These are phyloP conservation scores for Chlorella sp. DNA, from an alignment of 139 green algal species.

Conservation along the genomic window DNA sequence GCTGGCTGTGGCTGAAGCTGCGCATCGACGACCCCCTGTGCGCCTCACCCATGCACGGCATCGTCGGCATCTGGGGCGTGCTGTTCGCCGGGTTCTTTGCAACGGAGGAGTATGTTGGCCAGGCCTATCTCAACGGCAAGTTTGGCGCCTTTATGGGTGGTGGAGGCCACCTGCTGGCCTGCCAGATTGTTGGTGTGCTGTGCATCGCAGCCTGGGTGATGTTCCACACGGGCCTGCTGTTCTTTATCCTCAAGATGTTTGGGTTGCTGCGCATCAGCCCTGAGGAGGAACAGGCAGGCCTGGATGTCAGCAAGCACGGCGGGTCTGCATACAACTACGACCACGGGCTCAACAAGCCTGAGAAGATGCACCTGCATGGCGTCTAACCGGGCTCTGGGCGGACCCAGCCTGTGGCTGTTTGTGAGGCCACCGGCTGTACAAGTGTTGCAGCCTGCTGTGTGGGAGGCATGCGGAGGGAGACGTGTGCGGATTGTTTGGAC, in stretches of 20 bases:
- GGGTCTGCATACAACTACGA: slow-evolving; percentile 32
- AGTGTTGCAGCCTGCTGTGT: too few relatives aligned
- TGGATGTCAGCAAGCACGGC: slow-evolving; percentile 66
- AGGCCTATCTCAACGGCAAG: slow-evolving; percentile 26
- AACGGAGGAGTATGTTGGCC: slow-evolving; percentile 45
- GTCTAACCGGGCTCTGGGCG: too few relatives aligned
- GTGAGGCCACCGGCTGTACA: too few relatives aligned
- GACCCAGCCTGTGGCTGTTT: too few relatives aligned
- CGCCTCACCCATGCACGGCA: slow-evolving; percentile 71
- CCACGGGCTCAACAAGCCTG: too few relatives aligned
- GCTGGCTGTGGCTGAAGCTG: slow-evolving; percentile 24
- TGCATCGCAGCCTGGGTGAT: slow-evolving; percentile 47
- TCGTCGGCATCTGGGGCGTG: slow-evolving; percentile 51
- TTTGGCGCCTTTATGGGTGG: slow-evolving; percentile 54
- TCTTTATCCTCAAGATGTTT: slow-evolving; percentile 58
- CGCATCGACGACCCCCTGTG: slow-evolving; percentile 63
- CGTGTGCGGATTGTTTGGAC: too few relatives aligned
- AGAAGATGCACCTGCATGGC: too few relatives aligned
- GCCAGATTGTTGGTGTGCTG: slow-evolving; percentile 50
- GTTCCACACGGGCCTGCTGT: slow-evolving; percentile 43
- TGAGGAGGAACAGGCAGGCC: slow-evolving; percentile 56
- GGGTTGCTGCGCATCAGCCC: slow-evolving; percentile 47
- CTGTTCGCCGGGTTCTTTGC: slow-evolving; percentile 54
- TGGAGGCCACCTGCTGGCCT: slow-evolving; percentile 40
- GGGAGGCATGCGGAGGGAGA: too few relatives aligned